Evolutionary conservation across 179 eudicot genomes (phyloP).

Genomic region (Beta corolliflora): DNA sequence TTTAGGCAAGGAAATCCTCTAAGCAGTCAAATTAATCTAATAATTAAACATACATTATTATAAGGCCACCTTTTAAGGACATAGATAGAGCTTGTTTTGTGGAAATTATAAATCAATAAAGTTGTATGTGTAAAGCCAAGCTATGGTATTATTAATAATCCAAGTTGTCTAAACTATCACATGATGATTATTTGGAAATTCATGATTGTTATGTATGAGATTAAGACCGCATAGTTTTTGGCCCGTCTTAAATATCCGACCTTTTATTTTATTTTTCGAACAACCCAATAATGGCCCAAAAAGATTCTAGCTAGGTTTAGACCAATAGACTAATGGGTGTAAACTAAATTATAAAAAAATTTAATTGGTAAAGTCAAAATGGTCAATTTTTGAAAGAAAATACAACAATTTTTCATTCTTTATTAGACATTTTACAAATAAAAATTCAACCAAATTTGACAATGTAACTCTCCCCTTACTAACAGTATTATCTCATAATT

Average conservation of each 20-base stretch:
- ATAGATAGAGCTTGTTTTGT: conserved; percentile 15
- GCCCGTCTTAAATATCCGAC: neutral
- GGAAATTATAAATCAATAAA: conserved; percentile 21
- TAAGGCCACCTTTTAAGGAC: neutral
- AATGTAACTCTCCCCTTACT: too few relatives aligned
- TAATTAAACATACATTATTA: neutral
- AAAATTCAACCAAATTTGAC: too few relatives aligned
- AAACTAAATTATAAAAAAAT: too few relatives aligned
- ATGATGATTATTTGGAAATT: conserved; percentile 24
- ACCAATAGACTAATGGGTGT: too few relatives aligned
- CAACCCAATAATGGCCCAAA: too few relatives aligned
- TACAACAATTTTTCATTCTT: too few relatives aligned
- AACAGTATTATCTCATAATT: too few relatives aligned
- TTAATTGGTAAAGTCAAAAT: too few relatives aligned
- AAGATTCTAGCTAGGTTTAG: too few relatives aligned
- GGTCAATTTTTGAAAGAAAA: too few relatives aligned
- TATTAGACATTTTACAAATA: too few relatives aligned
- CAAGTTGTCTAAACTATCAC: conserved; percentile 27
- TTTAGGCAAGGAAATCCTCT: conserved; percentile 10
- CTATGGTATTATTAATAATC: conserved; percentile 12
- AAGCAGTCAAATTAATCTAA: conserved; percentile 16
- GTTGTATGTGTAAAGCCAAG: conserved; percentile 26
- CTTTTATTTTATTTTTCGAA: too few relatives aligned
- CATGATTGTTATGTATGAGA: conserved; percentile 9
- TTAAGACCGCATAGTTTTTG: neutral